These are phyloP conservation scores for Pseudocercospora macadamiae DNA, from an alignment of 2,329 filamentous ascomycete species.

Conservation along the genomic window DNA sequence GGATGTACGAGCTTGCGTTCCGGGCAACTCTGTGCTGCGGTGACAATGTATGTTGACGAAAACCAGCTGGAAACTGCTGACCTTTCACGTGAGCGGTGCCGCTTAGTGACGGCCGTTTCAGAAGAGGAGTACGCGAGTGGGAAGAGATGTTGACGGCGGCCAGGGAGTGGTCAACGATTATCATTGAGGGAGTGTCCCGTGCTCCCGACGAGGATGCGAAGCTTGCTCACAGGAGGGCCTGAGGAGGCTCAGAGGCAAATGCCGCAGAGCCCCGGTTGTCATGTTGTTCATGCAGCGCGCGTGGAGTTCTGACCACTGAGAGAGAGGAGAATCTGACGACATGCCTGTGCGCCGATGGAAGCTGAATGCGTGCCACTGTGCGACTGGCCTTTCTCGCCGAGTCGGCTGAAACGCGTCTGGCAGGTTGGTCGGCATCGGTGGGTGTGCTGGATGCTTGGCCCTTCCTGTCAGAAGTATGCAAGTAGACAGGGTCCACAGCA, in stretches of 20 bases:
- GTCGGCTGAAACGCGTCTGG: conserved; percentile 6
- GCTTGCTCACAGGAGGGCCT: neutral
- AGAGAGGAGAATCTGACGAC: neutral
- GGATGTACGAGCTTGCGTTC: conserved; percentile 2
- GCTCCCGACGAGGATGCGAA: neutral
- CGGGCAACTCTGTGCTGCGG: conserved; percentile 1
- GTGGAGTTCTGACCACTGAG: conserved; percentile 1
- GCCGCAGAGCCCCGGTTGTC: neutral
- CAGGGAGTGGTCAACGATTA: neutral
- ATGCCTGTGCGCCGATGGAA: neutral
- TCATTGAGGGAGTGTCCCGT: neutral
- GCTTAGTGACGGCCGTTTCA: neutral
- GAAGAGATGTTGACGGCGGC: neutral
- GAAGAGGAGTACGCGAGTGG: neutral
- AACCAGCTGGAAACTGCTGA: neutral
- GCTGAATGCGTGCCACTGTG: neutral
- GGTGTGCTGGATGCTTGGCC: neutral
- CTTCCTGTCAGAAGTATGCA: neutral
- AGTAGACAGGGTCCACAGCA: too few relatives aligned
- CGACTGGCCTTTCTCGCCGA: neutral
- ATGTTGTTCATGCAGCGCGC: conserved; percentile 2
- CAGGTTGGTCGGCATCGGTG: neutral
- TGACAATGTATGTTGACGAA: neutral
- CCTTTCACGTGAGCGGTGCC: neutral
- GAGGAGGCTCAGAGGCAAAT: neutral